phyloP scores from a whole-genome alignment of 768 basidiomycete species.

The Russula sp. region DNA sequence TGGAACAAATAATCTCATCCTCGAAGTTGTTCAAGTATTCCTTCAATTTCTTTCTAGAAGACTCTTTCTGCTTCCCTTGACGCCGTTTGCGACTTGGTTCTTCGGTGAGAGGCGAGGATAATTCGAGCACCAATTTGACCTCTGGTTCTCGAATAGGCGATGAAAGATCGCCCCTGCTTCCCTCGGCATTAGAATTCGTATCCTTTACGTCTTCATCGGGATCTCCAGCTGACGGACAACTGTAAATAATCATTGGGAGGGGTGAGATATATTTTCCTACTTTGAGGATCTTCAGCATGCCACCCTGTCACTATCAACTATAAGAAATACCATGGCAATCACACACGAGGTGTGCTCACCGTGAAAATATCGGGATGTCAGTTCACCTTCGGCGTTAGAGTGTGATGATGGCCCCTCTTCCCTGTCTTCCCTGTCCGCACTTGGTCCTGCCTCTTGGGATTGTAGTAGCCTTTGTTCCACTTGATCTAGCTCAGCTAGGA shows the following conservation, averaged over 20 bases:
- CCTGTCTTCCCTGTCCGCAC: neutral
- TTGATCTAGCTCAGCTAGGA: constrained; percentile 22
- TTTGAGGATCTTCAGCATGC: neutral
- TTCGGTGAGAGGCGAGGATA: constrained; percentile 3
- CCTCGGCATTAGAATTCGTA: neutral
- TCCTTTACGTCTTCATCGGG: neutral
- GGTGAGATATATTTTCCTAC: constrained; percentile 5
- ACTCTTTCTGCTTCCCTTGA: constrained; percentile 47
- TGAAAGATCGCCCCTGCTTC: neutral
- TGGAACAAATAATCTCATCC: constrained; percentile 66
- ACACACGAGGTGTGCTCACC: constrained; percentile 9
- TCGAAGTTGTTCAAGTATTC: constrained; percentile 50
- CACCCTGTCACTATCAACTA: neutral
- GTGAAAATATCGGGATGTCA: constrained; percentile 20
- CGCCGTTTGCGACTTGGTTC: constrained; percentile 31
- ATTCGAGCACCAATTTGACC: constrained; percentile 12
- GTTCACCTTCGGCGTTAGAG: neutral
- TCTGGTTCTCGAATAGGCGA: constrained; percentile 3
- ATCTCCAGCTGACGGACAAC: neutral
- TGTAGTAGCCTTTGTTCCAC: constrained; percentile 17
- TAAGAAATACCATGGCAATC: neutral
- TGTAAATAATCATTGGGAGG: neutral
- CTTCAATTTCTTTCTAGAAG: constrained; percentile 32
- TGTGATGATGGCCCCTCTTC: constrained; percentile 1
- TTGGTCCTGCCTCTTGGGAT: neutral